Evolutionary conservation across 257 asterid species (phyloP).

Genomic region (Galeopsis tetrahit): DNA sequence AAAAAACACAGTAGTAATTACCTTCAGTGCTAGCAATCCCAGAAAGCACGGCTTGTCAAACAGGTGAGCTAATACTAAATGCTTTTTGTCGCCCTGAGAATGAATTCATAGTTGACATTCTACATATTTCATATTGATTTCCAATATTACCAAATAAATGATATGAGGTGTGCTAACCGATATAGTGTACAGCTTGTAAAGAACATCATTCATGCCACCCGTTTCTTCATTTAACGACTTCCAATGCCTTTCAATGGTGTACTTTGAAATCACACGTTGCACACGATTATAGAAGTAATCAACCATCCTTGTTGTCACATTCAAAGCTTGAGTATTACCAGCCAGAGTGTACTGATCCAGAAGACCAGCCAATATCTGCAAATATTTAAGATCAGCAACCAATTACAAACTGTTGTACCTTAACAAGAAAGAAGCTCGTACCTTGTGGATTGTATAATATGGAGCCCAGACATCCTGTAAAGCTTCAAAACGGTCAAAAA

Average conservation of each 20-base stretch:
- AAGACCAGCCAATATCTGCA: slow-evolving; percentile 91
- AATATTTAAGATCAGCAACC: slow-evolving; percentile 23
- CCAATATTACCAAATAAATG: slow-evolving; percentile 3
- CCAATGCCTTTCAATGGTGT: slow-evolving; percentile 90
- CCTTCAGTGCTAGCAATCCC: slow-evolving; percentile 91
- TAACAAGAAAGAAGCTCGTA: slow-evolving; percentile 32
- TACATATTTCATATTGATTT: not conserved
- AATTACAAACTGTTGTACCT: slow-evolving; percentile 9
- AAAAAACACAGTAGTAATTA: slow-evolving; percentile 33
- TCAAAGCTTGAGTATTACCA: slow-evolving; percentile 58
- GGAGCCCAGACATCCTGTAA: slow-evolving; percentile 91
- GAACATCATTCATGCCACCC: slow-evolving; percentile 98
- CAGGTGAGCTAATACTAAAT: slow-evolving; percentile 79
- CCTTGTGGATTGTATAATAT: slow-evolving; percentile 97
- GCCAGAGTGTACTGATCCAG: slow-evolving; percentile 80
- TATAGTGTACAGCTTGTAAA: slow-evolving; percentile 62
- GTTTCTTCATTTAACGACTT: slow-evolving; percentile 83
- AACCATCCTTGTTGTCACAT: slow-evolving; percentile 72
- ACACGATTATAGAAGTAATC: slow-evolving; percentile 86
- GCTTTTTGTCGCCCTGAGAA: slow-evolving; percentile 81
- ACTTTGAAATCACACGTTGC: slow-evolving; percentile 58
- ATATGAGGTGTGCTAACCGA: slow-evolving; percentile 56
- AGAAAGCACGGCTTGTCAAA: slow-evolving; percentile 99
- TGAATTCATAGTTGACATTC: slow-evolving; percentile 26
- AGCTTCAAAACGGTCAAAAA: slow-evolving; percentile 76